Conservation (phyloP, 2,329 filamentous ascomycete species). For the Fusarium sp. region DNA sequence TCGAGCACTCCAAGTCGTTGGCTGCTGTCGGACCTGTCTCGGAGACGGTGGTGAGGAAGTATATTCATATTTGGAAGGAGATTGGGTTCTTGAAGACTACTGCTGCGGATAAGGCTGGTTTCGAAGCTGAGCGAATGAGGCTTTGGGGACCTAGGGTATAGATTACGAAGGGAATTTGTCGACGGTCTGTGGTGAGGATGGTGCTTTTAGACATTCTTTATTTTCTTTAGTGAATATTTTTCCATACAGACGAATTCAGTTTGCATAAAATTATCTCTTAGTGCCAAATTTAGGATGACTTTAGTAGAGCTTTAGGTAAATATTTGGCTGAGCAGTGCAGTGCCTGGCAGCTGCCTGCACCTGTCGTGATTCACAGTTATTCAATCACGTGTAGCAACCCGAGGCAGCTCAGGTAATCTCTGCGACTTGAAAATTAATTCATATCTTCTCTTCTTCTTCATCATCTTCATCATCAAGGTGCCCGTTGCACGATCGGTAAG, state of each 20-base stretch:
- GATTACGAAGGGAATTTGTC: not conserved
- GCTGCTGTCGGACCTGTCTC: constrained; percentile 23
- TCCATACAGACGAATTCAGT: not conserved
- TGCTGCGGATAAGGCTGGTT: constrained; percentile 22
- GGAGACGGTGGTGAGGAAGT: constrained; percentile 30
- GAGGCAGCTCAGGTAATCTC: too few species aligned
- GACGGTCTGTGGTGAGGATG: rapidly evolving
- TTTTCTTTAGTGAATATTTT: not conserved
- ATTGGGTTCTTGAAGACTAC: constrained; percentile 38
- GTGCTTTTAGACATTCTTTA: not conserved
- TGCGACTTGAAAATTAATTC: too few species aligned
- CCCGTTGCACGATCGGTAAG: too few species aligned
- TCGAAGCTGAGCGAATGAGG: constrained; percentile 21
- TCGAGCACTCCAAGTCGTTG: constrained; percentile 29
- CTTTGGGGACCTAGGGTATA: constrained; percentile 23
- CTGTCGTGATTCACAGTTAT: not conserved
- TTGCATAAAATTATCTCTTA: not conserved
- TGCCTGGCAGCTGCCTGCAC: not conserved
- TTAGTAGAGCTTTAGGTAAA: not conserved
- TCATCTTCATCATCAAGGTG: too few species aligned
- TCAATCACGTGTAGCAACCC: not conserved
- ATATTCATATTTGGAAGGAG: constrained; percentile 41
- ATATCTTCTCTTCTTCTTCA: too few species aligned
- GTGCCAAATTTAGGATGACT: rapidly evolving
- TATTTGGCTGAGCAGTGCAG: rapidly evolving